Conservation (phyloP, 805 yeast genomes). For the Kazachstania martiniae region DNA sequence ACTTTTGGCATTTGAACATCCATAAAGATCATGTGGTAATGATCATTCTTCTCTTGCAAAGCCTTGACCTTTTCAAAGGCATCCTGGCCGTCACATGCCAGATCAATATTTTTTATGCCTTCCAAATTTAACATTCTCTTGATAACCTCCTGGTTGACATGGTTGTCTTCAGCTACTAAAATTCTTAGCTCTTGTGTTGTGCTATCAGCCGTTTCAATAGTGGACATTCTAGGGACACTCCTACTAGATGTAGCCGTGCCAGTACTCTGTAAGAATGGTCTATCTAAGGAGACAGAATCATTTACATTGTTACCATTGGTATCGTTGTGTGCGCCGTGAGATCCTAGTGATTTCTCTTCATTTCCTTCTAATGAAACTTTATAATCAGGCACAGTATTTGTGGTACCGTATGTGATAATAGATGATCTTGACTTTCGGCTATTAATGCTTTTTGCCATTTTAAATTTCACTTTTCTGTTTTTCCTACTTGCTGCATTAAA, state of each 20-base stretch:
- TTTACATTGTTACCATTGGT: not conserved
- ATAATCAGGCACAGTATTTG: not conserved
- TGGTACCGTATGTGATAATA: slow-evolving; percentile 1
- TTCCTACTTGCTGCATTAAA: slow-evolving; percentile 46
- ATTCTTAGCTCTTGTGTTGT: slow-evolving; percentile 33
- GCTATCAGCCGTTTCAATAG: too few relatives aligned
- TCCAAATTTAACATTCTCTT: slow-evolving; percentile 79
- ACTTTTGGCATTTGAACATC: slow-evolving; percentile 95
- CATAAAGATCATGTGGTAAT: slow-evolving; percentile 77
- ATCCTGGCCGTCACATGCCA: slow-evolving; percentile 88
- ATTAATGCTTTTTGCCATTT: slow-evolving; percentile 19
- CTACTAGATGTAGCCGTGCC: slow-evolving; percentile 30
- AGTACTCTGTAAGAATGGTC: slow-evolving; percentile 30
- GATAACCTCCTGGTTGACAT: slow-evolving; percentile 90
- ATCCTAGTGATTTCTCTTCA: not conserved
- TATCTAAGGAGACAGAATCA: slow-evolving; percentile 15
- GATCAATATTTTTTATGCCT: slow-evolving; percentile 56
- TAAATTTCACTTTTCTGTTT: slow-evolving; percentile 35
- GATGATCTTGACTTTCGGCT: slow-evolving; percentile 16
- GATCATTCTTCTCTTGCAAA: slow-evolving; percentile 30
- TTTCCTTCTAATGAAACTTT: too few relatives aligned
- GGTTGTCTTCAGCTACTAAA: slow-evolving; percentile 88
- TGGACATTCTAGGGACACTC: slow-evolving; percentile 14
- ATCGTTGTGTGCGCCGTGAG: not conserved
- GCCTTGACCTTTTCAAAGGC: slow-evolving; percentile 61